Evolutionary conservation across 495 filamentous ascomycete species (phyloP), one percentile per base, ranked within the genome.

Genomic region (Neurospora sp.): DNA sequence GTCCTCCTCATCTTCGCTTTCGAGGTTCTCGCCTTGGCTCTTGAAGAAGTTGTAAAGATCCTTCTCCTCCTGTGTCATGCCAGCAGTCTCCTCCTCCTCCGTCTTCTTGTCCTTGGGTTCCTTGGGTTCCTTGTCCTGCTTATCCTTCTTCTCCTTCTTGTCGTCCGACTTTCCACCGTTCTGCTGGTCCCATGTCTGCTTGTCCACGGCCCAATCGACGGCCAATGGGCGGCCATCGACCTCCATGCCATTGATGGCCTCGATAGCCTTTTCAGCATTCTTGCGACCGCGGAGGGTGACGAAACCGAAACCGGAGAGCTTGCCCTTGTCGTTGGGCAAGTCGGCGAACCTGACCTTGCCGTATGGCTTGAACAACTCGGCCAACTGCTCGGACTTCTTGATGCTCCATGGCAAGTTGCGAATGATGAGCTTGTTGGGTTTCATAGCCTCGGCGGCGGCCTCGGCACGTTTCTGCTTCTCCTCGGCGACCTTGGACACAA

Each of bases 401-500:
- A 99, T 91, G 77, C 91, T 97, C 96, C 96, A 99, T 1, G 96
- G 94, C 76, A 99, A 79, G 80, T 99, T 99, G 71, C 96, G 89
- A 37, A 98, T 90, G 82, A 99, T 99, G 77, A 99, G 83, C 82
- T 92, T 95, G 11, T 93, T 91, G 6, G 92, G 87, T 78, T 86
- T 87, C 39, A 86, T 83, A 41, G 85, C 85, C 72, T 89, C 87
- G 20, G 78, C 82, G 72, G 84, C 79, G 75, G 86, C 82, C 83
- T 86, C 82, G 82, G 85, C 82, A 81, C 90, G 77, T 84, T 86
- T 78, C 81, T 84, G 77, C 83, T 94, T 93, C 41, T 88, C 76
- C 81, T 84, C 73, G 69, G 76, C 79, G 27, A 73, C 72, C 71
- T 77, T 76, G 66, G 73, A 37, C 9, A 79, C 78, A 4, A 79